Evolutionary conservation across 176 grass and related monocot genomes (phyloP), one percentile per base, ranked within the genome.

Genomic region (Aegilops longissima): DNA sequence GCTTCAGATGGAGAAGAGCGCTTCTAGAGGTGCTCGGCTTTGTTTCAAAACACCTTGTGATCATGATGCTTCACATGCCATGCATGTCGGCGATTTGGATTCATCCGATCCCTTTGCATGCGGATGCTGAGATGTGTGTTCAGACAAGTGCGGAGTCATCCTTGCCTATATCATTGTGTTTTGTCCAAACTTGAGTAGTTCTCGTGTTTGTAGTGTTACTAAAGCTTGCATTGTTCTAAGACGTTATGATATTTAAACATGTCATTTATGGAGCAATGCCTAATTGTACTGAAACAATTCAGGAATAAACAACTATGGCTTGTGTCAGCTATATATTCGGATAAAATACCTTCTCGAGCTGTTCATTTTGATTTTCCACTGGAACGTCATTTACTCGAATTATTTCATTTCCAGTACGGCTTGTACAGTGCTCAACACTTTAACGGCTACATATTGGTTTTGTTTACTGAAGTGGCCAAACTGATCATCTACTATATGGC

Each of bases 1-100:
- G 52, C 81, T 83, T 40, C 33, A 73, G n/a, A 8, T 83, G 47
- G 81, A 83, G 4, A 73, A 83, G 17, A 61, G 68, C 4, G 68
- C 68, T 27, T 83, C 68, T 13, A 61, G n/a, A 42, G 67, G 34
- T 61, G 81, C 81, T 18, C 7, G 25, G 0, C 38, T 83, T 61
- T 29, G 18, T 27, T 83, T 83, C 20, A 73, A 23, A 27, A 13
- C 8, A 12, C 23, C 2, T 16, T 73, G 49, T 21, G 5, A 2
- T 0, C 12, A 61, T 12, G 4, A 42, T 59, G 8, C 11, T 73
- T 0, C 31, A 18, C 7, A 59, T 21, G 6, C 21, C 51, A 12
- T 30, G 13, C 6, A 42, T 83, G 52, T 73, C 68, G 2, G n/a
- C 11, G 68, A 72, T 83, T 61, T 83, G 13, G 36, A 34, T 9